Base-by-base conservation (phyloP, 805 yeast genomes). In the Huiozyma sinensis region DNA sequence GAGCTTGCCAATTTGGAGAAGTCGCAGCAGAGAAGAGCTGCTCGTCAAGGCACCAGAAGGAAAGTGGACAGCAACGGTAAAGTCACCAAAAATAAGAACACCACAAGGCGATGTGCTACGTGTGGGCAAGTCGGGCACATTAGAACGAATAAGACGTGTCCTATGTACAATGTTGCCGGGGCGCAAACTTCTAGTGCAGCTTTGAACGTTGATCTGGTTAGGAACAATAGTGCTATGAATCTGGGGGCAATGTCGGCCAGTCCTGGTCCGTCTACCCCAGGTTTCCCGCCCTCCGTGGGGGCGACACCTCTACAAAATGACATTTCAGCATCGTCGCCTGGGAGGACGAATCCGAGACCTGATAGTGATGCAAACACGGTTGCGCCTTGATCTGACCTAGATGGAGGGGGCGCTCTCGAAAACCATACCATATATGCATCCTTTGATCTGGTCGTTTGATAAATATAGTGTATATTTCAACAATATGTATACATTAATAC, bases 51-150 rank as follows among this genome's bases (percentile, higher is more conserved):
- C 36, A 67, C 66, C 55, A 63, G 76, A 64, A 69, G 69, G 41
- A 52, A 59, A 50, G 58, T 36, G 6, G 33, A 37, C 6, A 39
- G 43, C 48, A 45, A 35, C 47, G 64, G 61, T 13, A 36, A 43
- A 30, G 53, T 51, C 39, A 48, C 48, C 12, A 63, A 64, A 39
- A 58, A 62, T 1, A 67, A 64, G 44, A 64, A 66, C 40, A 66
- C 71, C 0, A 81, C 83, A 7, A 71, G 98, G 60, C 77, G 86
- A 57, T 90, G 98, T 66, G 89, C 94, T 3, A 82, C 92, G 0
- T 90, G 98, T 71, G 97, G 97, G 24, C 92, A 90, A 9, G 73
- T 84, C 50, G 98, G 97, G 0, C 98, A 90, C 61, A 90, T 90
- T 49, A 75, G 92, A 60, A 90, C 98, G 2, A 88, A 87, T 60